Base-by-base conservation (phyloP, 768 basidiomycete species). In the Rubroboletus pulcherrimus region DNA sequence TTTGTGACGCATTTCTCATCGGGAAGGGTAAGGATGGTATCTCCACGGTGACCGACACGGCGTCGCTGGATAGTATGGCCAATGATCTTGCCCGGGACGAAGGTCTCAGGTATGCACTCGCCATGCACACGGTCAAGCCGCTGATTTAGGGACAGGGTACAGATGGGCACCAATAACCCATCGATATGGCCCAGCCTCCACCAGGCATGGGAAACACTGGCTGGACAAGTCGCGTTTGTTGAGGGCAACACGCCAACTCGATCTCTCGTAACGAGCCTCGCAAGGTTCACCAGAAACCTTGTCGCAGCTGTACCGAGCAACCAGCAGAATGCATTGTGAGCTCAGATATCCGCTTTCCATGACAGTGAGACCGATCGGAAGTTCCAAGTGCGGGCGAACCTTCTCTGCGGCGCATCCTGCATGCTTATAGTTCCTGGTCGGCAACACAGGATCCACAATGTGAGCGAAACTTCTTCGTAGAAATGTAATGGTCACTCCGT, bases 231-330 rank as follows among this genome's bases (percentile, higher is more conserved):
- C 70, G 78, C 66, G 63, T 50, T 68, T 14, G 64, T 69, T 19
- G 67, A 74, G 47, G 68, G 55, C 21, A 59, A 76, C 53, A 57
- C 66, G 11, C 60, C 66, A 29, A 74, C 79, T 7, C 74, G 73
- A 47, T 59, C 63, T 1, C 67, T 84, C 11, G 78, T 79, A 55
- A 72, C 71, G n/a, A 77, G 74, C 61, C 63, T 92, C 21, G 87
- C 85, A 8, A 87, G 83, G 64, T 86, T 95, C 65, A 92, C 90
- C 14, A 81, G 94, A 56, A 95, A 97, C 67, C 71, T 94, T 10
- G 84, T 91, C 34, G 91, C 91, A 10, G 89, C 85, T 7, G 79
- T 85, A 15, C 78, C 82, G 8, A 67, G 68, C n/a, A 91, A 92
- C 71, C 94, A 97, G 67, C 64, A 69, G 39, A 75, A 73, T 55